A percentile compares a stretch with the other conserved stretches of the same genome.
phyloP scores from a whole-genome alignment of 106 monocot species.

The Dendrobium huoshanense region DNA sequence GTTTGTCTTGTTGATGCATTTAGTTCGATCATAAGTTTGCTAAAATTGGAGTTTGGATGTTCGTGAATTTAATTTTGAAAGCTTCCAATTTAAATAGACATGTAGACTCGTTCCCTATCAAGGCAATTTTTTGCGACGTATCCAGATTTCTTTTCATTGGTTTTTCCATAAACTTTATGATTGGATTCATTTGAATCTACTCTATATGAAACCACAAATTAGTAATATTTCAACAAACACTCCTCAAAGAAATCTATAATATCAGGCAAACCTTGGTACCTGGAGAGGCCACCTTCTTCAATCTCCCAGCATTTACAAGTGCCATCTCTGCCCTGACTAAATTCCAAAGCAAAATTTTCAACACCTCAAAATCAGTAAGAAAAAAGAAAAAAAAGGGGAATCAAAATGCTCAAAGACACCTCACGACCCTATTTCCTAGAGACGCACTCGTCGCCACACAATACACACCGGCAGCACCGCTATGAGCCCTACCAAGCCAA shows the following conservation, averaged over 20 bases:
- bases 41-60: too few species aligned
- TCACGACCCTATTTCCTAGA: constrained; percentile 54
- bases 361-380: neutral
- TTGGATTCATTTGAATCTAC: neutral
- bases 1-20: too few species aligned
- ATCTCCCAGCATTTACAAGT: constrained; percentile 86
- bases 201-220: neutral
- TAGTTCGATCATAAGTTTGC: too few species aligned
- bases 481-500: constrained; percentile 63
- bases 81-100: too few species aligned
- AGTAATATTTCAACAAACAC: neutral
- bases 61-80: too few species aligned
- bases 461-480: constrained; percentile 70
- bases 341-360: constrained; percentile 4
- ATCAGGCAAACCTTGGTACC: constrained; percentile 21
- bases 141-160: neutral
- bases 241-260: neutral
- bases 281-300: constrained; percentile 63
- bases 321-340: constrained; percentile 93
- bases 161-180: neutral
- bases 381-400: neutral
- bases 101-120: too few species aligned
- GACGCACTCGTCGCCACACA: constrained; percentile 50
- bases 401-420: constrained; percentile 22
- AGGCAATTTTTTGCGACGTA: too few species aligned